Base-by-base conservation (phyloP, 176 grass and related monocot genomes). In the Ananas comosus region DNA sequence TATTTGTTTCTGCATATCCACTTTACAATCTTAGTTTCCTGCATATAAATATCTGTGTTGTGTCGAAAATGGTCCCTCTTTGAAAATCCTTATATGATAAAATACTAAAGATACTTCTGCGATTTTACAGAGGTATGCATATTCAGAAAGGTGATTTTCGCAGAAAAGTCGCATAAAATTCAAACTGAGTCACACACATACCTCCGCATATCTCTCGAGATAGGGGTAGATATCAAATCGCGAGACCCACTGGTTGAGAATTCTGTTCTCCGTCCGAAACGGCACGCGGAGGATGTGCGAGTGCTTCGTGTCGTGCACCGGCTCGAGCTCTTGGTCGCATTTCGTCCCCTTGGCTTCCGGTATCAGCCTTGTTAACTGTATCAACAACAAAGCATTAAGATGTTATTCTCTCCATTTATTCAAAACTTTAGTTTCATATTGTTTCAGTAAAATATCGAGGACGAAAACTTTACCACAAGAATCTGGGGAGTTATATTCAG, bases 191-290 rank as follows among this genome's bases (percentile, higher is more conserved):
- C 6, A 63, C 24, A 74, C 23, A 53, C 74, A 56, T 83, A 87
- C 93, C 93, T 97, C 81, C 56, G 93, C 77, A 64, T 90, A 97
- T 97, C 84, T 97, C 84, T 97, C 94, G 8, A 97, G 86, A 76
- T 97, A 92, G 21, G 94, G 94, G 48, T 97, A 97, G 68, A 93
- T 78, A 66, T 99, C 89, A 13, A 99, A 99, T 53, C 94, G 89
- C 54, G 94, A 99, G 2, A 97, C 86, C 91, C 91, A 99, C 72
- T 90, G 82, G 25, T 49, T 83, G 67, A 99, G 63, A 65, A 84
- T 84, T 8, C 82, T 82, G 5, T 84, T 76, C 63, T 86, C 84
- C 12, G 80, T 93, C 84, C 63, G 82, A 49, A 99, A 99, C 58
- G 94, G 94, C 73, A 99, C 82, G 0, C 94, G 89, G 22, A 99